Base-by-base conservation (phyloP, 2,329 filamentous ascomycete species). In the Fusarium coffeatum region DNA sequence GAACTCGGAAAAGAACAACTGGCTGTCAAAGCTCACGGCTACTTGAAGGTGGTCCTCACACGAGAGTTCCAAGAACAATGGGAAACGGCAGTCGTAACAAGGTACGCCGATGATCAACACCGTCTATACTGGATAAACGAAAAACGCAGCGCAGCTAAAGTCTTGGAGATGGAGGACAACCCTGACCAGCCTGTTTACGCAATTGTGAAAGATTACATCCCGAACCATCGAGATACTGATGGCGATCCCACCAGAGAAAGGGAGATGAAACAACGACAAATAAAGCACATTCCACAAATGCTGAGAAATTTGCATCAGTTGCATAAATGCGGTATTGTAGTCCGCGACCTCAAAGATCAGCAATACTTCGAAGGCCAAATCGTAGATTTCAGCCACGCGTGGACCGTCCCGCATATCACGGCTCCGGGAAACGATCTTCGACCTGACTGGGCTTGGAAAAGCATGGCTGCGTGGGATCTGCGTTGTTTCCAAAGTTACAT, bases 391-490 rank as follows among this genome's bases (percentile, higher is more conserved):
- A 63, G 61, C 16, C 42, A 58, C 6, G 25, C 66, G 6, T 70
- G 66, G 66, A 64, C 66, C 2, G 45, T 70, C 22, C 66, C 66
- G 3, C 66, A 69, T 1, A 16, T 55, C 6, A 15, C 41, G 0
- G 51, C n/a, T 5, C 61, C 66, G 1, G 55, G 50, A 1, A 9
- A 32, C 7, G 53, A 40, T 5, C 3, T 58, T 0, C 60, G 13
- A 12, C 37, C 60, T 13, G 8, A 1, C 3, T 69, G 66, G 66
- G 2, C 2, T 1, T 69, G 66, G 37, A 15, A 10, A 2, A 67
- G 66, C 5, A 67, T 69, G 62, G 66, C 66, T 13, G 66, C 62
- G 1, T 67, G 56, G 61, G 66, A 69, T 22, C 12, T 70, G 3
- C 27, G 16, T 6, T 61, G 43, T 13, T 67, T 69, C 34, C 53